Evolutionary conservation across 1,284 basidiomycete genomes (phyloP), one percentile per base, ranked within the genome.

Genomic region (Ustilago lituana): DNA sequence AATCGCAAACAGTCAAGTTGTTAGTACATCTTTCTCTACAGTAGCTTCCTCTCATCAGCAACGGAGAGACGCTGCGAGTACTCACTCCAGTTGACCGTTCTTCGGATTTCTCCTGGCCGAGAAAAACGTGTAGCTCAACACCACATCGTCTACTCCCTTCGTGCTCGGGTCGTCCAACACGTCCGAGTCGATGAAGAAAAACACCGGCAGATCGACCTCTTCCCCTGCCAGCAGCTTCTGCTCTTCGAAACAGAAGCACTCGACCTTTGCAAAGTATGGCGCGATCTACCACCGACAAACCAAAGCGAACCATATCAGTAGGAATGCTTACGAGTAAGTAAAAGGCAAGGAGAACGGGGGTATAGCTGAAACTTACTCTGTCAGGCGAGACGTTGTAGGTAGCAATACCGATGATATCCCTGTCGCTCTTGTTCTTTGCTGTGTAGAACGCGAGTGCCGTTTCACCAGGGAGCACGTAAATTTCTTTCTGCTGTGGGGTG

Each of bases 211-310:
- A 83, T 99, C 96, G 17, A 99, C 92, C 83, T 98, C 94, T 84
- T 98, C 96, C 20, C 91, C 90, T 0, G 95, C 94, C 20, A 97
- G 85, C 17, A 99, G 87, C 77, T 90, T 92, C 83, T 99, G 96
- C 82, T 98, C 96, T 83, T 99, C 96, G 76, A 98, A 98, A 84
- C 96, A 99, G 86, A 99, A 99, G 77, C 96, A 99, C 83, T 99
- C 96, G 8, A 98, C 94, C 85, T 99, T 99, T 56, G 94, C 93
- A 82, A 99, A 99, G 83, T 98, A 98, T 0, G 95, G 94, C 6
- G 96, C 96, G 73, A 98, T 88, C 93, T 97, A 79, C 10, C n/a
- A 27, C 24, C 2, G 41, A 20, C 19, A 11, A 9, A 29, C 6
- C 6, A 29, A 6, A 29, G 27, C 27, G 12, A 29, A 29, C 12